These are phyloP conservation scores for Zygosaccharomyces bailii DNA, from an alignment of 805 yeast genomes.

Conservation along the genomic window DNA sequence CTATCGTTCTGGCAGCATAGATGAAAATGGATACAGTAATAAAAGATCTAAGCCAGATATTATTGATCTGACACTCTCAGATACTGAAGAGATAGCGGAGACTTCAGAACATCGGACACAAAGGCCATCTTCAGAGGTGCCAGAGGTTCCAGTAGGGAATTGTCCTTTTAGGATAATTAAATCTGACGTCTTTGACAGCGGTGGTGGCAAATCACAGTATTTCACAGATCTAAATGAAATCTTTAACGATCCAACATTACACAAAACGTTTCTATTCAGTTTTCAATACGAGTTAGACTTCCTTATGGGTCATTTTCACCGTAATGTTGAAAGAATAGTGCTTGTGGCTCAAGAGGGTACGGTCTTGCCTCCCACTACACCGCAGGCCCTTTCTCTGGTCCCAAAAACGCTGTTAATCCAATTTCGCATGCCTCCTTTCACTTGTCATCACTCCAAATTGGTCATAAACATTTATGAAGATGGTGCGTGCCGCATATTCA, in stretches of 20 bases:
- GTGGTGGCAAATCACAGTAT: constrained; percentile 19
- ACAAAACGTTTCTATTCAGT: constrained; percentile 46
- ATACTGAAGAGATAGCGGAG: constrained; percentile 1
- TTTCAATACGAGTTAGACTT: constrained; percentile 44
- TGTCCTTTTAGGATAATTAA: constrained; percentile 23
- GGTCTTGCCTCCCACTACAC: constrained; percentile 21
- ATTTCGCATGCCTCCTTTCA: constrained; percentile 39
- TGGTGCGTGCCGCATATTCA: constrained; percentile 46
- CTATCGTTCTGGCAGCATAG: constrained; percentile 5
- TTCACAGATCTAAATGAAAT: constrained; percentile 29
- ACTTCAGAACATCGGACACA: no score
- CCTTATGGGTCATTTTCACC: constrained; percentile 34
- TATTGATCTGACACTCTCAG: constrained; percentile 17
- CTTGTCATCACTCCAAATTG: constrained; percentile 65
- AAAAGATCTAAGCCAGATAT: constrained; percentile 11
- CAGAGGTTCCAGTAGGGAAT: not conserved
- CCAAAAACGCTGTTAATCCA: constrained; percentile 24
- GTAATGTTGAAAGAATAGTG: constrained; percentile 21
- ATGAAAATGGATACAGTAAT: not conserved
- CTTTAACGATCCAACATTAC: constrained; percentile 36
- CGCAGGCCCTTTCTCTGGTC: constrained; percentile 9
- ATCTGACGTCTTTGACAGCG: constrained; percentile 25
- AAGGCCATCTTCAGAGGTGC: no score
- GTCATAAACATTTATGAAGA: constrained; percentile 54
- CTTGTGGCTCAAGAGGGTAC: constrained; percentile 37